Evolutionary conservation across 352 stramenopile species (phyloP), one percentile per base, ranked within the genome.

Genomic region (Phytophthora citrophthora): DNA sequence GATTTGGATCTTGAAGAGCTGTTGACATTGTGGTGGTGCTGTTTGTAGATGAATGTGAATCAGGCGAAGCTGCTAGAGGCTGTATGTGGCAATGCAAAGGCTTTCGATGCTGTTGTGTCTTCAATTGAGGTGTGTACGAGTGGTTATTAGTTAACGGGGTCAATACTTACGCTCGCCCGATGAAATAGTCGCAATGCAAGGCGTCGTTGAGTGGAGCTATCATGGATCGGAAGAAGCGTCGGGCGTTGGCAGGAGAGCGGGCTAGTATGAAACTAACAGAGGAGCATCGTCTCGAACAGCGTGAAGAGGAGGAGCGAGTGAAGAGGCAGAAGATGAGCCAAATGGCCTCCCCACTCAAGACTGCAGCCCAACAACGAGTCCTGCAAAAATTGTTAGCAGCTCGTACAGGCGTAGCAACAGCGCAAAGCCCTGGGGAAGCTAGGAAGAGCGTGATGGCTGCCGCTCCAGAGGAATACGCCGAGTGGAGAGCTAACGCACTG

Each of bases 21-120:
- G 34, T 43, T 65, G 27, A 64, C 41, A 27, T 41, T 49, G 12
- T 44, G 29, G 2, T 50, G 29, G 6, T 8, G 29, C 29, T 34
- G 29, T 13, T 15, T 63, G 53, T 24, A 91, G 74, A 71, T 91
- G 45, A 77, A 80, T 40, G 68, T 93, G 27, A 81, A 91, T 44
- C 81, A 80, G 40, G 61, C 57, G 12, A 87, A 75, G 49, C 54
- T 93, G n/a, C 40, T 91, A 8, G 72, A 81, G 23, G 74, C 76
- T 13, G 77, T 90, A 24, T 90, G 79, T 36, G 84, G 77, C 8
- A 88, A 86, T 55, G 67, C 74, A 18, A 85, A 77, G 34, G 65
- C 68, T 10, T 93, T 93, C 24, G 80, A 89, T 18, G 70, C 80
- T 0, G 86, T 93, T 46, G 79, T 93, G 16, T 81, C 76, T 7